A percentile compares a stretch with the other conserved stretches of the same genome.
These are phyloP conservation scores for Boletus pseudo-olivaceus DNA, from an alignment of 768 basidiomycete species.

Conservation along the genomic window DNA sequence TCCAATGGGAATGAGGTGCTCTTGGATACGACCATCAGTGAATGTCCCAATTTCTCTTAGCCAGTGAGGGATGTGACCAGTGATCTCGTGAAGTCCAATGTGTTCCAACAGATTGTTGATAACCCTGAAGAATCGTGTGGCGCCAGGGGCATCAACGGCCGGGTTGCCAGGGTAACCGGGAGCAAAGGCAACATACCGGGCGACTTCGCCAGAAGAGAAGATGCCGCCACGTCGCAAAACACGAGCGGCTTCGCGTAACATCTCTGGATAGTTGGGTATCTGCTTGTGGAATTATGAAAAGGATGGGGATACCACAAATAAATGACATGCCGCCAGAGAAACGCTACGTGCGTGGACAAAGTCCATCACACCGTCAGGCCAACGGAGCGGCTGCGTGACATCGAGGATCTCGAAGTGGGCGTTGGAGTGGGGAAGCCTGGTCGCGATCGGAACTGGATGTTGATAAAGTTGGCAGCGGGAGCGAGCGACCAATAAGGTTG, in stretches of 20 bases:
- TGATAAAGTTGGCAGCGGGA: slow-evolving; percentile 6
- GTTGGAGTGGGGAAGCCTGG: slow-evolving; percentile 56
- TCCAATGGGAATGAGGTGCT: slow-evolving; percentile 53
- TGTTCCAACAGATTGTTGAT: slow-evolving; percentile 40
- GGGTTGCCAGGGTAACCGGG: slow-evolving; percentile 28
- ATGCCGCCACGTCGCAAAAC: slow-evolving; percentile 70
- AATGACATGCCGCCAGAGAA: slow-evolving; percentile 53
- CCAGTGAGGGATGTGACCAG: slow-evolving; percentile 35
- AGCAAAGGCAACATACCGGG: slow-evolving; percentile 39
- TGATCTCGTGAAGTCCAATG: slow-evolving; percentile 39
- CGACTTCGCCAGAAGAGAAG: slow-evolving; percentile 65
- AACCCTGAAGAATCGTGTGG: slow-evolving; percentile 34
- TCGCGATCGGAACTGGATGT: slow-evolving; percentile 64
- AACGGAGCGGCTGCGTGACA: slow-evolving; percentile 50
- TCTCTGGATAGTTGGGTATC: slow-evolving; percentile 50
- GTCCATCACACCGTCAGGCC: slow-evolving; percentile 55
- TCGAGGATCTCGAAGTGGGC: slow-evolving; percentile 67
- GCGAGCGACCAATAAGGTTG: slow-evolving; percentile 9
- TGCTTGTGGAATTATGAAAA: slow-evolving; percentile 29
- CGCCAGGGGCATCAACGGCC: slow-evolving; percentile 23
- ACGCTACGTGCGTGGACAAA: slow-evolving; percentile 62
- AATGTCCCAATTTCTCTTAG: slow-evolving; percentile 41
- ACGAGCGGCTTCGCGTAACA: slow-evolving; percentile 58
- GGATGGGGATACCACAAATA: slow-evolving; percentile 1
- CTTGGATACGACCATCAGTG: slow-evolving; percentile 33